These are phyloP conservation scores for Pilobolus umbonatus DNA, from an alignment of 192 early-diverging fungal genomes.

Conservation along the genomic window DNA sequence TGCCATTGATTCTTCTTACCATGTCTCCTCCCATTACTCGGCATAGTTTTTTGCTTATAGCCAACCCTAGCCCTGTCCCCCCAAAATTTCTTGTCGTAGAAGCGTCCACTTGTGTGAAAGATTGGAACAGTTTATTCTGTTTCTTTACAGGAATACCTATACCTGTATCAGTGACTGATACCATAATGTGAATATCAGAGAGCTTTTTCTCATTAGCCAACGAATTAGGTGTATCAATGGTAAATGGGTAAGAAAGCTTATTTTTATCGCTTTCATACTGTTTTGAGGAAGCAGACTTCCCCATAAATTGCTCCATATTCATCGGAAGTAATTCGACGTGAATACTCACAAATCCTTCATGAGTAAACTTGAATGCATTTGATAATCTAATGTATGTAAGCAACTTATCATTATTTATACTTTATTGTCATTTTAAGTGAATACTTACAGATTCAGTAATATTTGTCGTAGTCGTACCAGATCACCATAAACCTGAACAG, in stretches of 20 bases:
- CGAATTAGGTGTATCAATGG: background rate
- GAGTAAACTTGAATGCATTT: constrained; percentile 55
- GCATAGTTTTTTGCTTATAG: constrained; percentile 52
- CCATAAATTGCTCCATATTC: background rate
- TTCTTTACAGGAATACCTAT: constrained; percentile 42
- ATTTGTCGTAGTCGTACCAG: constrained; percentile 50
- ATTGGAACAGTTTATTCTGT: constrained; percentile 50
- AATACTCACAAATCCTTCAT: constrained; percentile 37
- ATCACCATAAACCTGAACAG: constrained; percentile 45
- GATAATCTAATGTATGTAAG: constrained; percentile 27
- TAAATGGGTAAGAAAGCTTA: background rate
- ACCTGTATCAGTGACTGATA: constrained; percentile 37
- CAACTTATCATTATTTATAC: background rate
- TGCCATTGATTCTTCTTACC: constrained; percentile 11
- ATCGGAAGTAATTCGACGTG: constrained; percentile 8
- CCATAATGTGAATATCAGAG: background rate
- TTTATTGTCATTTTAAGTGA: background rate
- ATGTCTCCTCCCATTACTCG: constrained; percentile 61
- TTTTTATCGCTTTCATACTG: background rate
- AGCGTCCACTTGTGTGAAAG: constrained; percentile 60
- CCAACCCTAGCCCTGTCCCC: constrained; percentile 60
- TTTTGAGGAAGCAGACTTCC: background rate
- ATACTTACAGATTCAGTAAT: constrained; percentile 40
- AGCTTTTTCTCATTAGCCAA: background rate
- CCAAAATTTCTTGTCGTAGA: constrained; percentile 51